phyloP scores from a whole-genome alignment of 805 yeast species.

The Kazachstania psychrophila region DNA sequence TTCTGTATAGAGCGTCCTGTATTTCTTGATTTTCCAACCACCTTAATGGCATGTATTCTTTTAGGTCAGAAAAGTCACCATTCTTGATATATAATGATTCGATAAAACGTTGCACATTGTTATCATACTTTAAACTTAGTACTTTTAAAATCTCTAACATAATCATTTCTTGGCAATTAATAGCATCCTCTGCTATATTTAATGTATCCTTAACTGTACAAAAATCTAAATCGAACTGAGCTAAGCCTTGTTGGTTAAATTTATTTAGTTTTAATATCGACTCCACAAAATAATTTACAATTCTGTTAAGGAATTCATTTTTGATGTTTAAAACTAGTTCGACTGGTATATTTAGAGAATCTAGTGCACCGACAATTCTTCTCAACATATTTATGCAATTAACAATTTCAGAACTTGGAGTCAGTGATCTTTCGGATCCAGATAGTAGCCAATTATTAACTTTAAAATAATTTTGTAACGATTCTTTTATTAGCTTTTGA shows the following conservation, averaged over 20 bases:
- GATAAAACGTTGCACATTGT: constrained; percentile 9
- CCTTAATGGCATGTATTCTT: constrained; percentile 11
- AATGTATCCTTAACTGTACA: constrained; percentile 23
- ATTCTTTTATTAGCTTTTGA: constrained; percentile 21
- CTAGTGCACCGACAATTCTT: constrained; percentile 12
- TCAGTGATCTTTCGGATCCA: constrained; percentile 1
- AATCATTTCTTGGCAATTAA: constrained; percentile 14
- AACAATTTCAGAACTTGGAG: constrained; percentile 24
- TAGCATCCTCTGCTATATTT: constrained; percentile 12
- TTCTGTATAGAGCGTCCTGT: constrained; percentile 32
- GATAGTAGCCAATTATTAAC: constrained; percentile 27
- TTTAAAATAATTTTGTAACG: constrained; percentile 28
- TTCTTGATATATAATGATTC: constrained; percentile 25
- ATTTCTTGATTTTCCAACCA: constrained; percentile 28
- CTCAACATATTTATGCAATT: constrained; percentile 20
- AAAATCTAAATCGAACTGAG: constrained; percentile 29
- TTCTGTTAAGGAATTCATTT: constrained; percentile 18
- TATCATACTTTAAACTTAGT: constrained; percentile 25
- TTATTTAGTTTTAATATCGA: constrained; percentile 32
- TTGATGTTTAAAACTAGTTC: constrained; percentile 17
- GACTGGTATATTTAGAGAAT: constrained; percentile 10
- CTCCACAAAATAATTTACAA: constrained; percentile 29
- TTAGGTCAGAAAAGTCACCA: constrained; percentile 23
- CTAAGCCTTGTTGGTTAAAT: constrained; percentile 28
- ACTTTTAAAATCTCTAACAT: constrained; percentile 23